Conservation (phyloP, 306 rosid species). For the Cucumis cinereus region DNA sequence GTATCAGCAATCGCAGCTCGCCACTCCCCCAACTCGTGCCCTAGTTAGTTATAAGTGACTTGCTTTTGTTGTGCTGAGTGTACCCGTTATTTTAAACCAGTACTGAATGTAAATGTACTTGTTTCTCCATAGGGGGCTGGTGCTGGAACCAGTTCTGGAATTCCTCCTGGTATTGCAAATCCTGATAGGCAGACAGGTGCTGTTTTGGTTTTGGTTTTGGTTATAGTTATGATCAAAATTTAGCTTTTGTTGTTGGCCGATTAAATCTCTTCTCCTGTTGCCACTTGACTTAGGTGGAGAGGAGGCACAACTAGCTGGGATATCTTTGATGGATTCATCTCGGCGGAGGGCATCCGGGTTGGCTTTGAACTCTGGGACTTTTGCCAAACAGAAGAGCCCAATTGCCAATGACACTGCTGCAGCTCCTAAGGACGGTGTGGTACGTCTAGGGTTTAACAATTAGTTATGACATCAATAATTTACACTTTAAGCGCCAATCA, state of each 20-base stretch:
- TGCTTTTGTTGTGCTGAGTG: not conserved
- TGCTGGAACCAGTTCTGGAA: conserved; percentile 77
- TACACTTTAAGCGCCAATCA: too few species aligned
- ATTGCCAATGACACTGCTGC: conserved; percentile 21
- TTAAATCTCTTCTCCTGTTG: not conserved
- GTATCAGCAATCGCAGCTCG: conserved; percentile 87
- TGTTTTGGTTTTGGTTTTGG: not conserved
- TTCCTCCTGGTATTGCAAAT: conserved; percentile 49
- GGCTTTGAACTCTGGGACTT: conserved; percentile 40
- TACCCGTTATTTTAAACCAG: not conserved
- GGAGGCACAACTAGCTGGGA: conserved; percentile 59
- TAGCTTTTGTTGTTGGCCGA: not conserved
- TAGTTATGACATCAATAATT: not conserved
- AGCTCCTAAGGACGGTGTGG: conserved; percentile 24
- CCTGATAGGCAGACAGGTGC: conserved; percentile 68
- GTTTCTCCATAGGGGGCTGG: conserved; percentile 35
- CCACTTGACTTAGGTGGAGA: conserved; percentile 35
- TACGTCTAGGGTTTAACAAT: conserved; percentile 1
- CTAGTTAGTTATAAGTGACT: conserved; percentile 23
- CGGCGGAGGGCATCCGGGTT: conserved; percentile 66
- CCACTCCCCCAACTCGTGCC: conserved; percentile 70
- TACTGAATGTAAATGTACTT: not conserved
- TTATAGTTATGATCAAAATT: too few species aligned
- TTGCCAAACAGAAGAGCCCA: conserved; percentile 31
- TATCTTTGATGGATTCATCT: conserved; percentile 57